Percentiles rank a stretch among this genome's conserved stretches.
phyloP scores from a whole-genome alignment of 1,284 basidiomycete species.

The Tylopilus sp. region DNA sequence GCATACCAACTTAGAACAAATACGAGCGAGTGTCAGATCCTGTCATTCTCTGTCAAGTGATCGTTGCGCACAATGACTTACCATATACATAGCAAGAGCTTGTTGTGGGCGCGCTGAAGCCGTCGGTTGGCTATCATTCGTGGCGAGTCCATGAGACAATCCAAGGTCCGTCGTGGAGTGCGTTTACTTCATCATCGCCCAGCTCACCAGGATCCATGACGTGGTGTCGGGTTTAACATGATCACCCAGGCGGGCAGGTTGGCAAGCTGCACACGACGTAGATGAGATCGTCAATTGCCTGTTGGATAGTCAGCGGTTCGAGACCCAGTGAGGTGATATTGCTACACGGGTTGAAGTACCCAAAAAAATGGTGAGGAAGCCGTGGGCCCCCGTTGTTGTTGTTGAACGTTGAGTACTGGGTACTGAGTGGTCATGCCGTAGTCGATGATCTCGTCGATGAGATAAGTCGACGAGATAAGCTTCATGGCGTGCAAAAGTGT shows the following conservation, averaged over 20 bases:
- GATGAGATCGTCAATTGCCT: constrained; percentile 33
- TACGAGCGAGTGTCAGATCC: neutral
- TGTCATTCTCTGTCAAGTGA: too few species aligned
- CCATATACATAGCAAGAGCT: constrained; percentile 26
- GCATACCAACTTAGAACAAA: constrained; percentile 29
- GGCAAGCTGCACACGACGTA: constrained; percentile 66
- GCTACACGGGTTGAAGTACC: constrained; percentile 50
- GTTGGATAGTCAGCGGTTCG: too few species aligned
- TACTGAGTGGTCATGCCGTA: constrained; percentile 63
- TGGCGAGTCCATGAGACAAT: too few species aligned
- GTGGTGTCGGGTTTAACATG: constrained; percentile 51
- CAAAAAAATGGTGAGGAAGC: too few species aligned
- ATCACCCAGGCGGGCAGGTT: constrained; percentile 58
- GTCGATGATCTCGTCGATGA: constrained; percentile 62
- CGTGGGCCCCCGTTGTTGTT: too few species aligned
- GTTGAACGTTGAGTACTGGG: too few species aligned
- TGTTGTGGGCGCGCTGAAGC: too few species aligned
- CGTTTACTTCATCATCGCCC: constrained; percentile 64
- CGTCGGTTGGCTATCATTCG: constrained; percentile 25
- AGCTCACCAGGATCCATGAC: constrained; percentile 64
- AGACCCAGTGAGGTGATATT: constrained; percentile 55
- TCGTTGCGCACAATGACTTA: constrained; percentile 17
- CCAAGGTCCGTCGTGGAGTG: neutral
- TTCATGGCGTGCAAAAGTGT: constrained; percentile 42
- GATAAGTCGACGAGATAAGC: constrained; percentile 63